Conservation (phyloP, 345 rosid genomes). For the Toxicodendron radicans region DNA sequence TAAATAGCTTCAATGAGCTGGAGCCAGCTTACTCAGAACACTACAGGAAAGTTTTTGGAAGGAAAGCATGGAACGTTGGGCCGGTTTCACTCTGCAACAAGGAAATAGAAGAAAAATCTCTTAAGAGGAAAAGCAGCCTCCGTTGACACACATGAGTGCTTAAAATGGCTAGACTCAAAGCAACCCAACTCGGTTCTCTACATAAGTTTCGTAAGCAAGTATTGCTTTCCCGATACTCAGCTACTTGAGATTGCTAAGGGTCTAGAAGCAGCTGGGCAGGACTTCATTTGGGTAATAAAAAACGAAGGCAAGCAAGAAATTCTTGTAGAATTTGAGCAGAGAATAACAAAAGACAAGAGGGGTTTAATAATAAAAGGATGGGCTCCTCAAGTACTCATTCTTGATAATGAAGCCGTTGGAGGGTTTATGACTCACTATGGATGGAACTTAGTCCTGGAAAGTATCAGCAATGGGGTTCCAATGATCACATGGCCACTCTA, state of each 20-base stretch:
- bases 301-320: conserved; percentile 22
- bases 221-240: conserved; percentile 29
- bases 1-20: conserved; percentile 25
- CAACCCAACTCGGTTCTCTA: conserved; percentile 38
- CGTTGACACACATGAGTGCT: conserved; percentile 37
- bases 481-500: conserved; percentile 50
- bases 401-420: conserved; percentile 44
- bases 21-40: conserved; percentile 27
- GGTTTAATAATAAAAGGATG: conserved; percentile 43
- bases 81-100: conserved; percentile 39
- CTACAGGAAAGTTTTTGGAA: conserved; percentile 22
- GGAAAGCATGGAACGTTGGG: conserved; percentile 36
- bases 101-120: conserved; percentile 26
- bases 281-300: conserved; percentile 57
- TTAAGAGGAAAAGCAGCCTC: conserved; percentile 32
- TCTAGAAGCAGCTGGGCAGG: conserved; percentile 35
- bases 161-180: conserved; percentile 40
- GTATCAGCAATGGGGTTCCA: conserved; percentile 41
- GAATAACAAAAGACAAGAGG: conserved; percentile 17
- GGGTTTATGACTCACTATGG: conserved; percentile 57
- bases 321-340: conserved; percentile 40
- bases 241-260: conserved; percentile 42
- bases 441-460: conserved; percentile 52
- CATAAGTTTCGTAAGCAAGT: conserved; percentile 46
- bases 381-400: conserved; percentile 52